phyloP scores from a whole-genome alignment of 176 grass and related monocot genomes.

The Olyra latifolia region DNA sequence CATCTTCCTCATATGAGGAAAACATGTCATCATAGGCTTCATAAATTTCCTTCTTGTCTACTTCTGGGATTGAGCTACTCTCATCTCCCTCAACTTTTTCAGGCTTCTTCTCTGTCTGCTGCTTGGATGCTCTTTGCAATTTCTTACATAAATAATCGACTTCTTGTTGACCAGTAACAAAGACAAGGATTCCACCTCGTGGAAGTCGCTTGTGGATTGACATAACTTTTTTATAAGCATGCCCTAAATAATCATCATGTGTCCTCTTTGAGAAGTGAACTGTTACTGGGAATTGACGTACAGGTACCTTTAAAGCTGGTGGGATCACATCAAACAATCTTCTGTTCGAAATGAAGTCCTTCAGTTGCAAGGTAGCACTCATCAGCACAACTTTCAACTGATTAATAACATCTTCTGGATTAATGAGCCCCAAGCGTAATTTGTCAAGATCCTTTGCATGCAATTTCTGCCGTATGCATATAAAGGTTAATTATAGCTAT shows the following conservation, averaged over 20 bases:
- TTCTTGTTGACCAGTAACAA: constrained; percentile 96
- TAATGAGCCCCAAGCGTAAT: constrained; percentile 51
- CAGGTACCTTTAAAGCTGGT: constrained; percentile 74
- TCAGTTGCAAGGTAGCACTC: constrained; percentile 94
- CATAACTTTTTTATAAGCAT: constrained; percentile 91
- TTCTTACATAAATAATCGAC: constrained; percentile 87
- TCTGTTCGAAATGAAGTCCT: constrained; percentile 84
- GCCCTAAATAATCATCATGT: constrained; percentile 76
- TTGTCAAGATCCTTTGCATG: constrained; percentile 64
- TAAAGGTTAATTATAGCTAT: constrained; percentile 29
- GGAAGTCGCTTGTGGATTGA: constrained; percentile 90
- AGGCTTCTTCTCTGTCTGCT: constrained; percentile 42
- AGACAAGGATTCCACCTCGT: constrained; percentile 87
- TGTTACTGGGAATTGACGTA: constrained; percentile 83
- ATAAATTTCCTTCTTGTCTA: constrained; percentile 72
- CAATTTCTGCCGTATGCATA: constrained; percentile 47
- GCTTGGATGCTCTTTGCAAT: constrained; percentile 56
- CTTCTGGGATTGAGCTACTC: constrained; percentile 45
- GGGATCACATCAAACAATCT: constrained; percentile 76
- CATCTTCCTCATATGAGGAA: constrained; percentile 55
- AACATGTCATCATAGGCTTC: constrained; percentile 90
- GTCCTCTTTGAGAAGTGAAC: constrained; percentile 90
- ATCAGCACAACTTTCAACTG: constrained; percentile 88
- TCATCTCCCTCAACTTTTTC: constrained; percentile 32
- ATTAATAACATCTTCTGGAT: constrained; percentile 58